Conservation (phyloP, 1,284 basidiomycete species). For the Fistulinella cinereoalba region DNA sequence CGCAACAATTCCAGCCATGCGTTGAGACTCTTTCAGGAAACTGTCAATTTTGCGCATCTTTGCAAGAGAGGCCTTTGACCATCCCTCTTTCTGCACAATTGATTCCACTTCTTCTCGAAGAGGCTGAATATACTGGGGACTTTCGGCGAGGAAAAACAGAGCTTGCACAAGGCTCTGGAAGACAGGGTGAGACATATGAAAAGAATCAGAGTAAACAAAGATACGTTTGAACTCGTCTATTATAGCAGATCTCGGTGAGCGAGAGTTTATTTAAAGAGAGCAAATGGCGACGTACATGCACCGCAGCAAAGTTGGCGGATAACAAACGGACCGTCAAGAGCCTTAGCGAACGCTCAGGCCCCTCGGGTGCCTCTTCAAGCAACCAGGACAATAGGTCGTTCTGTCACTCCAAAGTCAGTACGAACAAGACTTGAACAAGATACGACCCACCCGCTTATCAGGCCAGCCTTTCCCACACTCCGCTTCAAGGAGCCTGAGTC, state of each 20-base stretch:
- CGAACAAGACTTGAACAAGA: not conserved
- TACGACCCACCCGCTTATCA: too few species aligned
- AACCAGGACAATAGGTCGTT: constrained; percentile 42
- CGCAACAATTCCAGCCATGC: constrained; percentile 30
- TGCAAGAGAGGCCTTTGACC: constrained; percentile 40
- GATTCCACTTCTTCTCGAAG: constrained; percentile 45
- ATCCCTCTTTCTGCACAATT: constrained; percentile 33
- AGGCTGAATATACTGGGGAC: constrained; percentile 37
- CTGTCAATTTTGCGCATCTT: constrained; percentile 46
- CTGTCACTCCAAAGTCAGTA: not conserved
- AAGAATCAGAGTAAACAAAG: not conserved
- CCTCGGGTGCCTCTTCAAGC: constrained; percentile 19
- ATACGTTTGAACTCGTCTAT: constrained; percentile 14
- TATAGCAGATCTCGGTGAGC: not conserved
- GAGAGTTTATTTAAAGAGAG: not conserved
- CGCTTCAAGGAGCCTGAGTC: too few species aligned
- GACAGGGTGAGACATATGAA: not conserved
- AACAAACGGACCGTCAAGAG: constrained; percentile 35
- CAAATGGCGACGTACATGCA: constrained; percentile 28
- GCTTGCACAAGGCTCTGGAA: constrained; percentile 34
- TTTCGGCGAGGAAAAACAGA: constrained; percentile 36
- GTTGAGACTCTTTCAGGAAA: constrained; percentile 42
- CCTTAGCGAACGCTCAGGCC: constrained; percentile 6
- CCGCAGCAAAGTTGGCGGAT: constrained; percentile 37
- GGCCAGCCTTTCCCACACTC: too few species aligned